phyloP scores from a whole-genome alignment of 2,329 filamentous ascomycete species.

The Reticulascus tulasneorum region DNA sequence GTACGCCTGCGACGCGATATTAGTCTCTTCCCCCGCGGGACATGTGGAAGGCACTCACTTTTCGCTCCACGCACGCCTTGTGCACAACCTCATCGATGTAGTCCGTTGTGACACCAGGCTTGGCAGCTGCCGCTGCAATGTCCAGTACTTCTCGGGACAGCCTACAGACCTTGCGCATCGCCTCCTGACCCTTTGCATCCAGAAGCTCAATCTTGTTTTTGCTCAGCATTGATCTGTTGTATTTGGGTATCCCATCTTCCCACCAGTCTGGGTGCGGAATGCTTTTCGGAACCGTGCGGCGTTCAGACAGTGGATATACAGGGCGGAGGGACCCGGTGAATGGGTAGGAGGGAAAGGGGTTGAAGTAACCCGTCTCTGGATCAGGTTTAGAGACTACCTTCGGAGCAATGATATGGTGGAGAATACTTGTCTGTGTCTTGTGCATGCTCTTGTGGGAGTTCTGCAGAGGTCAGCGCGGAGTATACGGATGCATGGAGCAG shows the following conservation, averaged over 20 bases:
- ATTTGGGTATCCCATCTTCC: constrained; percentile 70
- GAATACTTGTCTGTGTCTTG: constrained; percentile 73
- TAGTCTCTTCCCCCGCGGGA: not conserved
- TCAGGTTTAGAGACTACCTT: constrained; percentile 87
- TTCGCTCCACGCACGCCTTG: constrained; percentile 86
- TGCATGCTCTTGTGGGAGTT: constrained; percentile 77
- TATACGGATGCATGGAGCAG: constrained; percentile 1
- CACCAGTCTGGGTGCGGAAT: constrained; percentile 88
- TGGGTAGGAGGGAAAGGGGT: constrained; percentile 84
- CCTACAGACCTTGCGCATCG: constrained; percentile 88
- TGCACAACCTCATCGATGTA: constrained; percentile 93
- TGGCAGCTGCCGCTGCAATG: constrained; percentile 76
- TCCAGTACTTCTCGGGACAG: constrained; percentile 89
- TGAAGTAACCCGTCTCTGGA: constrained; percentile 84
- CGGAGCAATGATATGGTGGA: constrained; percentile 70
- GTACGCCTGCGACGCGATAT: constrained; percentile 62
- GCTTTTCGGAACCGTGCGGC: constrained; percentile 68
- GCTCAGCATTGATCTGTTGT: constrained; percentile 56
- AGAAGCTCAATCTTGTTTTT: constrained; percentile 81
- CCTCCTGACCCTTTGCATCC: constrained; percentile 74
- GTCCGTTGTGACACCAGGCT: constrained; percentile 93
- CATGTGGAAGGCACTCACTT: constrained; percentile 54
- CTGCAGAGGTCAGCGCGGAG: constrained; percentile 40
- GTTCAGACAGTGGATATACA: constrained; percentile 77
- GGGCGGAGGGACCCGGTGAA: constrained; percentile 81